Percentiles rank a stretch among this genome's conserved stretches.
phyloP scores from a whole-genome alignment of 306 rosid genomes.

The Clitoria ternatea region DNA sequence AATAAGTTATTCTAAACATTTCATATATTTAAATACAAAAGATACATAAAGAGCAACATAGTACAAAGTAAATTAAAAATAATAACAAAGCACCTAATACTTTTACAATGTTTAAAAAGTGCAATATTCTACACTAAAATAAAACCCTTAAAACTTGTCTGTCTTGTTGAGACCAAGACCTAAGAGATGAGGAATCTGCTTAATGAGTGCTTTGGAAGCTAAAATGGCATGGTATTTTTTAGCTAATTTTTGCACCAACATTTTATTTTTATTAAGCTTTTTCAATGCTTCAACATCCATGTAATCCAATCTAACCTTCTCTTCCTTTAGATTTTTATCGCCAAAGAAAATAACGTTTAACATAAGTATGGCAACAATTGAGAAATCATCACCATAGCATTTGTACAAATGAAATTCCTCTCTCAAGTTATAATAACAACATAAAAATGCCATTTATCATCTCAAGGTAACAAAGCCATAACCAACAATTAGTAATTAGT shows the following conservation, averaged over 20 bases:
- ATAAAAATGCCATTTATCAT: background rate
- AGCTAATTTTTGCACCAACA: constrained; percentile 73
- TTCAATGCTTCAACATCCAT: constrained; percentile 88
- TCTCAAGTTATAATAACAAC: background rate
- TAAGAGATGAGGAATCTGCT: constrained; percentile 87
- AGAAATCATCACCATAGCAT: too few relatives aligned
- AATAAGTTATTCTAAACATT: too few relatives aligned
- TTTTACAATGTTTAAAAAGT: background rate
- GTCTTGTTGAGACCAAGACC: constrained; percentile 93
- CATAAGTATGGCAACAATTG: background rate
- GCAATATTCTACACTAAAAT: background rate
- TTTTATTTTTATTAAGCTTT: constrained; percentile 75
- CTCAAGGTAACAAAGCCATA: background rate
- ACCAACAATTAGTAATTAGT: background rate
- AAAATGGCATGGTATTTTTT: constrained; percentile 81
- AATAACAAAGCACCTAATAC: background rate
- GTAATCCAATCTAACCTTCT: constrained; percentile 65
- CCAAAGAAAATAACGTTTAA: background rate
- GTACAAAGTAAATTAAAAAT: background rate
- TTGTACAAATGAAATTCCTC: background rate
- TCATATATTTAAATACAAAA: too few relatives aligned
- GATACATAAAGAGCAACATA: too few relatives aligned
- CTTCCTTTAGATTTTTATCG: constrained; percentile 45
- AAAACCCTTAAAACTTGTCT: constrained; percentile 20
- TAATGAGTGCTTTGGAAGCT: constrained; percentile 84